Evolutionary conservation across 2,329 filamentous ascomycete genomes (phyloP), one percentile per base, ranked within the genome.

Genomic region (Shiraia bambusicola): DNA sequence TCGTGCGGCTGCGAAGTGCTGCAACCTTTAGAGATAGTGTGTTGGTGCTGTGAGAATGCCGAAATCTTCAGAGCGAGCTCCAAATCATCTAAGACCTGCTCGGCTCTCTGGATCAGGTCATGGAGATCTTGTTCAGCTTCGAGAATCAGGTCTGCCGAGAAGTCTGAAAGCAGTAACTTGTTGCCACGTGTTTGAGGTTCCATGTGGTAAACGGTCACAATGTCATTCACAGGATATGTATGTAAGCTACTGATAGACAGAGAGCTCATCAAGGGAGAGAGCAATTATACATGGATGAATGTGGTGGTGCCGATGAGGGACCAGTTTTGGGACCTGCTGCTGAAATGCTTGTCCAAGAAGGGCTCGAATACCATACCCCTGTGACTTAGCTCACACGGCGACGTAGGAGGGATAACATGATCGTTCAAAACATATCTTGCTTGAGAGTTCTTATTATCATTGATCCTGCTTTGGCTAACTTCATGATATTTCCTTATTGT

Each of bases 221-320:
- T 42, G 36, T 41, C 17, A 42, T 37, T 42, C 19, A 42, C n/a
- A 32, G 26, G 27, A 43, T 42, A 42, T 42, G 28, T 47, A 40
- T 40, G 30, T 33, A 45, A 45, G 37, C 32, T 45, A 35, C 30
- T 45, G 24, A 42, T 48, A 44, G 35, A 44, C 32, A 43, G 25
- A 42, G 29, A 37, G 33, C 34, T 15, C 30, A 46, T 24, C 13
- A 36, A 46, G 45, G 8, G 33, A 37, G 45, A 49, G 27, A 39
- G 42, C 28, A 49, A 42, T 42, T 49, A 49, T 49, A 46, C 28
- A 49, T 49, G 29, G 37, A 49, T 49, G 28, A 49, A 42, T 49
- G 40, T 41, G n/a, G 45, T 49, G 25, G n/a, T n/a, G n/a, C 33
- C 28, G 28, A 35, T 30, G 14, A 28, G 42, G 42, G 42, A 46